phyloP scores from a whole-genome alignment of 352 stramenopile species.

The Phytophthora idaei region DNA sequence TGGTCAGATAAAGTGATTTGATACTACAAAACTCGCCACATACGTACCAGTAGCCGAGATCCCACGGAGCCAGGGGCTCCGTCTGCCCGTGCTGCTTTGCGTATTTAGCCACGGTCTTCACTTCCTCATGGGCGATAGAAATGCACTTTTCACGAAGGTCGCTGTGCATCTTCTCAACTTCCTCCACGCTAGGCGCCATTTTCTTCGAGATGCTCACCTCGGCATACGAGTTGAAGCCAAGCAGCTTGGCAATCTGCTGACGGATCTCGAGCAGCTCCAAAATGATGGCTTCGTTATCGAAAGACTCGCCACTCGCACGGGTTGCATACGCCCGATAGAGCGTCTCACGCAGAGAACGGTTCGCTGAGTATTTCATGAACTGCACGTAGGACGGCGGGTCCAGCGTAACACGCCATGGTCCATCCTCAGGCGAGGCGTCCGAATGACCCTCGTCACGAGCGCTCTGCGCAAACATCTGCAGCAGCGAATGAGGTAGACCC shows the following conservation, averaged over 20 bases:
- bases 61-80: slow-evolving; percentile 91
- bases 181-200: slow-evolving; percentile 93
- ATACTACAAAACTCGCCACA: neutral
- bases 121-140: slow-evolving; percentile 89
- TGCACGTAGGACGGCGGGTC: slow-evolving; percentile 95
- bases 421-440: slow-evolving; percentile 71
- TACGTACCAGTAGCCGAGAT: slow-evolving; percentile 92
- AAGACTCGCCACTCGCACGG: slow-evolving; percentile 86
- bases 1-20: neutral
- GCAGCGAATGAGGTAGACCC: slow-evolving; percentile 91
- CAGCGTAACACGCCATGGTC: slow-evolving; percentile 95
- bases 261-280: slow-evolving; percentile 93
- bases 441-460: slow-evolving; percentile 67
- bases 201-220: slow-evolving; percentile 95
- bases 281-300: slow-evolving; percentile 95
- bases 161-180: slow-evolving; percentile 93
- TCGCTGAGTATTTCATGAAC: slow-evolving; percentile 95
- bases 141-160: slow-evolving; percentile 94
- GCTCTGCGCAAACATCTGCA: slow-evolving; percentile 92
- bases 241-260: slow-evolving; percentile 89
- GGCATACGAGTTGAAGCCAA: slow-evolving; percentile 95
- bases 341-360: slow-evolving; percentile 90
- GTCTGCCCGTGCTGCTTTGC: slow-evolving; percentile 79
- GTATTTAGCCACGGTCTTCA: slow-evolving; percentile 90
- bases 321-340: slow-evolving; percentile 94